Evolutionary conservation across 140 eudicot genomes (phyloP).

Genomic region (Bidens hawaiensis): DNA sequence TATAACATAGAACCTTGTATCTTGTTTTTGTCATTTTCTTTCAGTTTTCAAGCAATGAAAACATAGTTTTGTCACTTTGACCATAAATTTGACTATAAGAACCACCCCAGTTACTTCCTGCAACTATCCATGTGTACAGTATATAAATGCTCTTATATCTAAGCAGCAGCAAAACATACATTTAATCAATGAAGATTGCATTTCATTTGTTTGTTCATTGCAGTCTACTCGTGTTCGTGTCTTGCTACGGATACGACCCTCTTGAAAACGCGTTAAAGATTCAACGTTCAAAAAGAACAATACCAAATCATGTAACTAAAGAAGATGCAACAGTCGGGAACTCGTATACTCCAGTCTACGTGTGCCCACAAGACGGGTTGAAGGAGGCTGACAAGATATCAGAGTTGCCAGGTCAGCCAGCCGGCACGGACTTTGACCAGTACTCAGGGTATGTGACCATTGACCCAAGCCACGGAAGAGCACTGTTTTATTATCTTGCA

Average conservation of each 20-base stretch:
- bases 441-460: constrained; percentile 65
- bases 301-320: neutral
- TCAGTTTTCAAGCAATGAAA: too few species aligned
- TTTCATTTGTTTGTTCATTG: constrained; percentile 19
- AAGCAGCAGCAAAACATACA: neutral
- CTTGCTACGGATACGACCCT: constrained; percentile 43
- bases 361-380: constrained; percentile 47
- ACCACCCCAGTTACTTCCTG: too few species aligned
- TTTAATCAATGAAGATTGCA: constrained; percentile 19
- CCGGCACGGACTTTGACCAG: constrained; percentile 36
- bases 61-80: too few species aligned
- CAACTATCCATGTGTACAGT: neutral
- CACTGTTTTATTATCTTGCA: constrained; percentile 51
- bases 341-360: constrained; percentile 30
- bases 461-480: constrained; percentile 44
- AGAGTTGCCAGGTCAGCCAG: constrained; percentile 53
- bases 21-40: too few species aligned
- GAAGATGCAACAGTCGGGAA: neutral
- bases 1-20: too few species aligned
- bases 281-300: constrained; percentile 22
- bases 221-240: constrained; percentile 27
- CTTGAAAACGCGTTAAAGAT: constrained; percentile 28
- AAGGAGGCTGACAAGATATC: constrained; percentile 41
- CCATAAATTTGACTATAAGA: too few species aligned
- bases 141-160: neutral